A percentile compares a stretch with the other conserved stretches of the same genome.
Evolutionary conservation across 805 yeast species (phyloP).

Genomic region (Sugiyamaella valdiviana): DNA sequence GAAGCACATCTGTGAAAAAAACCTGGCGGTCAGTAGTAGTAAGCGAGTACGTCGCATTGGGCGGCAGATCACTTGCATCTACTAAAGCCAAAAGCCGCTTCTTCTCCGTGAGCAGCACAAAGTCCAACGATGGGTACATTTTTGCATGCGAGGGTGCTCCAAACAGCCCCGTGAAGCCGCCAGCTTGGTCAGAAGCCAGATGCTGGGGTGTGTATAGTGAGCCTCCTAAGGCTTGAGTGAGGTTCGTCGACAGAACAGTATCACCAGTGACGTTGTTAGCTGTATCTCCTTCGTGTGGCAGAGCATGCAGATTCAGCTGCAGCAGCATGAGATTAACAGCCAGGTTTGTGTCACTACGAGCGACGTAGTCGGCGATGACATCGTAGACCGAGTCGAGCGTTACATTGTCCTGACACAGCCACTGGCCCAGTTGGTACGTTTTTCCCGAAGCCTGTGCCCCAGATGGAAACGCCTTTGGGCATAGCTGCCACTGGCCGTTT

Average conservation of each 20-base stretch:
- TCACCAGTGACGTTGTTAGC: slow-evolving; percentile 1
- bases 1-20: background rate
- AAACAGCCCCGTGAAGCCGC: background rate
- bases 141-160: background rate
- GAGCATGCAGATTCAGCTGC: slow-evolving; percentile 33
- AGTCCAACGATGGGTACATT: background rate
- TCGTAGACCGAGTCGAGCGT: slow-evolving; percentile 16
- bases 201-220: slow-evolving; percentile 19
- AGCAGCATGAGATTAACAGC: slow-evolving; percentile 38
- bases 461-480: slow-evolving; percentile 34
- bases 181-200: slow-evolving; percentile 9
- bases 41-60: background rate
- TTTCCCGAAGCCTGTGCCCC: background rate
- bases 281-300: slow-evolving; percentile 3
- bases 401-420: slow-evolving; percentile 15
- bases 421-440: background rate
- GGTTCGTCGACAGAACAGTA: slow-evolving; percentile 1
- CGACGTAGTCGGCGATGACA: slow-evolving; percentile 33
- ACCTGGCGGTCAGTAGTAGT: background rate
- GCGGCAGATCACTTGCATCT: background rate
- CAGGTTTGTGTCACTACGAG: slow-evolving; percentile 40
- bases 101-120: slow-evolving; percentile 4
- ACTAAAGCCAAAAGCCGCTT: slow-evolving; percentile 5
- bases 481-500: slow-evolving; percentile 44
- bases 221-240: background rate